Base-by-base conservation (phyloP, 768 basidiomycete genomes). In the Trametes meyenii region DNA sequence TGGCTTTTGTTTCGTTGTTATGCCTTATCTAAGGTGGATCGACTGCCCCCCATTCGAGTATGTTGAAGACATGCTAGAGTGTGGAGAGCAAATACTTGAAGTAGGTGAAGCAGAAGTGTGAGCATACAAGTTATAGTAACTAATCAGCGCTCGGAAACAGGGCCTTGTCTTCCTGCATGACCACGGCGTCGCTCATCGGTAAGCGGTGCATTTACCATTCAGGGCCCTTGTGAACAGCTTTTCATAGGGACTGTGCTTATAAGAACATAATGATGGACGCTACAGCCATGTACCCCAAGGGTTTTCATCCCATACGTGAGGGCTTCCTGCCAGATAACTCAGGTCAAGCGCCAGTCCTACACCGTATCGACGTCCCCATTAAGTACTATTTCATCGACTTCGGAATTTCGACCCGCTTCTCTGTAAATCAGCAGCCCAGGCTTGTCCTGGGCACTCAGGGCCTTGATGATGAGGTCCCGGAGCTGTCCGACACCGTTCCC, bases 341-440 rank as follows among this genome's bases (percentile, higher is more conserved):
- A 1, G 29, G 19, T 6, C n/a, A 24, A 5, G 56, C 63, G 1
- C 52, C 55, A 0, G 45, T 23, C 19, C 14, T 53, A 0, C 48
- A 52, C 0, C 53, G 66, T 11, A 19, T 59, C 3, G 23, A 13
- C 7, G 46, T 51, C 7, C 51, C 58, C 3, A 55, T 70, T 19
- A 64, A 51, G 12, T 73, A 73, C 55, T 73, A 72, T 50, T 69
- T 53, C 52, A 60, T 69, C 24, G 72, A 73, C 56, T 72, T 70
- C 35, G 71, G 71, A 7, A 63, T 71, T 10, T 73, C 72, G 1
- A 60, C 62, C 0, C 48, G 36, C 11, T 66, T 70, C 35, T 59
- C 60, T 10, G 26, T 19, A 8, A 11, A 46, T 3, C 17, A 8
- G 19, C 51, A 19, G 39, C 23, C 8, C 17, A 61, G 26, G 33